Conservation (phyloP, 2,329 filamentous ascomycete species). For the Teratosphaeria gauchensis region DNA sequence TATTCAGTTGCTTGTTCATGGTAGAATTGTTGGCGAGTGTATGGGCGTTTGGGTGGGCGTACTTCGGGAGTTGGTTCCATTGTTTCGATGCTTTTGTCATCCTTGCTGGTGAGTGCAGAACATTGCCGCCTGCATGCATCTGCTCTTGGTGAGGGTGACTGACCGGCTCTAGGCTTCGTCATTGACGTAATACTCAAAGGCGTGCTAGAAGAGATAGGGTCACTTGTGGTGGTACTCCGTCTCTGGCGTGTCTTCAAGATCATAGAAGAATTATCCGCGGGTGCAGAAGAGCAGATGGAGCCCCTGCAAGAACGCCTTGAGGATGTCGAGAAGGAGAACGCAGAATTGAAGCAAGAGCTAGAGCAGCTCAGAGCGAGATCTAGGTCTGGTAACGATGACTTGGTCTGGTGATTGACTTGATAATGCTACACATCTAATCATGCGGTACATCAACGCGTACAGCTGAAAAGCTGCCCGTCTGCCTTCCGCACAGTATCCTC, state of each 20-base stretch:
- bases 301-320: slow-evolving; percentile 45
- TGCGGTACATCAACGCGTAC: not conserved
- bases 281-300: slow-evolving; percentile 54
- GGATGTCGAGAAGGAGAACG: slow-evolving; percentile 41
- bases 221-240: slow-evolving; percentile 56
- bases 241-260: slow-evolving; percentile 63
- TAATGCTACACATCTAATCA: not conserved
- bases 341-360: slow-evolving; percentile 34
- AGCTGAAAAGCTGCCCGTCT: not conserved
- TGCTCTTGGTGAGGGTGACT: slow-evolving; percentile 10
- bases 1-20: slow-evolving; percentile 57
- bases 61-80: slow-evolving; percentile 19
- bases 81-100: not conserved
- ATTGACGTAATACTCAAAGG: slow-evolving; percentile 54
- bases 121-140: no score
- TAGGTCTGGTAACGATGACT: not conserved
- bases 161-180: slow-evolving; percentile 54
- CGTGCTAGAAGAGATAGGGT: slow-evolving; percentile 52
- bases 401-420: not conserved
- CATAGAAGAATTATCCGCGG: slow-evolving; percentile 56
- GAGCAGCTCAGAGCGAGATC: slow-evolving; percentile 4
- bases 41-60: slow-evolving; percentile 54
- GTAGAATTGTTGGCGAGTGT: slow-evolving; percentile 49
- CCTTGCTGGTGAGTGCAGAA: not conserved
- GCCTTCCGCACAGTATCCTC: not conserved